phyloP scores from a whole-genome alignment of 768 basidiomycete genomes.

The Dioszegia hungarica region DNA sequence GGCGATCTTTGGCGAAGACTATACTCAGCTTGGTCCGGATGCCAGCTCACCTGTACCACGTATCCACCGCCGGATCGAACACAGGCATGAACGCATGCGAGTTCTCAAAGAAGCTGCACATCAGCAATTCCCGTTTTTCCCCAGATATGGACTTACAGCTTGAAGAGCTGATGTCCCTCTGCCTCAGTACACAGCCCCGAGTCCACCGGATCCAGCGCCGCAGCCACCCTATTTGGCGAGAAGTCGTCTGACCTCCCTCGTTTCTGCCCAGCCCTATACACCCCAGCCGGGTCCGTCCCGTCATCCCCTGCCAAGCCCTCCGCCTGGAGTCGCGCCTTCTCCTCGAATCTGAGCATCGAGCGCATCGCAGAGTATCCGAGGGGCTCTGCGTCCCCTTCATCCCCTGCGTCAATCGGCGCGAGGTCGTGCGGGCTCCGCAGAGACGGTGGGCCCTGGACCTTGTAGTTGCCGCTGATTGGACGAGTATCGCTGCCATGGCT shows the following conservation, averaged over 20 bases:
- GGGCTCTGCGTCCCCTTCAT: background rate
- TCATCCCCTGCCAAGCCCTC: background rate
- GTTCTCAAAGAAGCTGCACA: background rate
- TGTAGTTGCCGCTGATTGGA: background rate
- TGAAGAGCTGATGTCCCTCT: background rate
- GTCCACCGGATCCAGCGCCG: background rate
- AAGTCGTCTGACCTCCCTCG: background rate
- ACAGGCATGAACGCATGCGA: background rate
- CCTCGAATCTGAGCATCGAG: background rate
- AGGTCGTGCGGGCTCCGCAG: background rate
- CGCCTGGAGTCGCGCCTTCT: background rate
- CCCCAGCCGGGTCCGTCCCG: background rate
- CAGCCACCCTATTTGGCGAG: background rate
- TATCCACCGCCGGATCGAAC: background rate
- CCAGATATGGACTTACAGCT: background rate
- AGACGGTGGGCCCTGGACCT: background rate
- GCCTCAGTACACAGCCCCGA: background rate
- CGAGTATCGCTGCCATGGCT: background rate
- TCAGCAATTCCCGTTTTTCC: background rate
- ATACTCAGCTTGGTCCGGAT: background rate
- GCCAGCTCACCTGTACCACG: background rate
- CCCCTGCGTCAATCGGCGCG: background rate
- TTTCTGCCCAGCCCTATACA: background rate
- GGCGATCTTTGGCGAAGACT: slow-evolving; percentile 17
- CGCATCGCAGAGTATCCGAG: background rate